Base-by-base conservation (phyloP, 1,284 basidiomycete genomes). In the Ceraceosorus guamensis region DNA sequence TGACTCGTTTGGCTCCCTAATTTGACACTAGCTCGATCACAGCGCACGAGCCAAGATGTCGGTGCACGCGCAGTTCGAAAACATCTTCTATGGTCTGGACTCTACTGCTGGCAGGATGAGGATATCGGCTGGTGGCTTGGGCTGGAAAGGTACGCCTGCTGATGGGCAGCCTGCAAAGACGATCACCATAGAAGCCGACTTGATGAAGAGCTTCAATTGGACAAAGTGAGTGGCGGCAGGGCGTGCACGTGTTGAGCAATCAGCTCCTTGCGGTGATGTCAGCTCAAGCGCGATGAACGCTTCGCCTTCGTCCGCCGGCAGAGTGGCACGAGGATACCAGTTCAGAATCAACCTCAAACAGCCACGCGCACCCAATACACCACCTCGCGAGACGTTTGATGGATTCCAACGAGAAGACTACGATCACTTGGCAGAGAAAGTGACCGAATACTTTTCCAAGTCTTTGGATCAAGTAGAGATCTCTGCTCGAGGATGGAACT, bases 401-500 rank as follows among this genome's bases (percentile, higher is more conserved):
- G 92, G 92, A 4, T 97, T 98, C 79, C 79, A 84, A 75, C 83
- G 89, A 64, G 92, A 97, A 78, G 91, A 79, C 58, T 73, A 70
- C 56, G 78, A 79, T 34, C 57, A 70, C 13, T 66, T 79, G 47
- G 63, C 69, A 8, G 66, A 72, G 44, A 61, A 73, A 41, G 68
- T 77, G 54, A 72, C 71, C 45, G 69, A 76, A 53, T 72, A 90
- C 89, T 97, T 91, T 79, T 84, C 83, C 57, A 80, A 92, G 61
- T 83, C 86, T 6, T 81, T 98, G 32, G 93, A 97, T 74, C 83
- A 83, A 10, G 86, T 85, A 75, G 95, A 99, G 69, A 81, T 86
- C 16, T 87, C 88, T 6, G 84, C 92, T 73, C 90, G 91, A 74
- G 95, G 95, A 1, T 98, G 91, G 91, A 98, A 99, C 77, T 99